These are phyloP conservation scores for Coniella lustricola DNA, from an alignment of 2,329 filamentous ascomycete species.

Conservation along the genomic window DNA sequence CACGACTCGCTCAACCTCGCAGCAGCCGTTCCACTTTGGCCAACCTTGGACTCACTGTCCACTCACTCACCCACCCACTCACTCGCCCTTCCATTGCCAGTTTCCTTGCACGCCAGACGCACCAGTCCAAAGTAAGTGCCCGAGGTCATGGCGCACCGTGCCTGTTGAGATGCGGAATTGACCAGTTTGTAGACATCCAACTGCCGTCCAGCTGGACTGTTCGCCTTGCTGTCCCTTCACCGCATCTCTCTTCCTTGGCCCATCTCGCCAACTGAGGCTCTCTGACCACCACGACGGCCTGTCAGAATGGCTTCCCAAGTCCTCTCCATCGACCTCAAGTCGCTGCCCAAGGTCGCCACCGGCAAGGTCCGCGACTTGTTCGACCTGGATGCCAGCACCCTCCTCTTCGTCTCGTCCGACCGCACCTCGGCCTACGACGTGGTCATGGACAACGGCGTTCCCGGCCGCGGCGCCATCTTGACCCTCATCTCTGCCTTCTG, in stretches of 20 bases:
- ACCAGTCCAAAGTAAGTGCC: too few relatives aligned
- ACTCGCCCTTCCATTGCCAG: too few relatives aligned
- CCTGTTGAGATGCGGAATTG: too few relatives aligned
- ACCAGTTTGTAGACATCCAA: not conserved
- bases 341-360: constrained; percentile 25
- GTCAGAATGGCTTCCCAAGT: constrained; percentile 12
- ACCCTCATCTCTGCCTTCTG: constrained; percentile 43
- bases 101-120: too few relatives aligned
- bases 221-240: too few relatives aligned
- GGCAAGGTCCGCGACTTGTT: constrained; percentile 27
- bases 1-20: not conserved
- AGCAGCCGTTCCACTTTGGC: too few relatives aligned
- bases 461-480: constrained; percentile 47
- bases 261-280: too few relatives aligned
- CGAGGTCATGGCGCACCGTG: too few relatives aligned
- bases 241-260: too few relatives aligned
- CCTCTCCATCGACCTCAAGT: constrained; percentile 22
- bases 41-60: too few relatives aligned
- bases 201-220: too few relatives aligned
- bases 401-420: constrained; percentile 27
- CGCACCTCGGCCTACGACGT: constrained; percentile 95
- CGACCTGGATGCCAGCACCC: constrained; percentile 22
- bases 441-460: constrained; percentile 65
- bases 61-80: too few relatives aligned
- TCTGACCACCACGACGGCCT: not conserved